These are phyloP conservation scores for Zymoseptoria crescenta DNA, from an alignment of 2,329 filamentous ascomycete species.

Conservation along the genomic window DNA sequence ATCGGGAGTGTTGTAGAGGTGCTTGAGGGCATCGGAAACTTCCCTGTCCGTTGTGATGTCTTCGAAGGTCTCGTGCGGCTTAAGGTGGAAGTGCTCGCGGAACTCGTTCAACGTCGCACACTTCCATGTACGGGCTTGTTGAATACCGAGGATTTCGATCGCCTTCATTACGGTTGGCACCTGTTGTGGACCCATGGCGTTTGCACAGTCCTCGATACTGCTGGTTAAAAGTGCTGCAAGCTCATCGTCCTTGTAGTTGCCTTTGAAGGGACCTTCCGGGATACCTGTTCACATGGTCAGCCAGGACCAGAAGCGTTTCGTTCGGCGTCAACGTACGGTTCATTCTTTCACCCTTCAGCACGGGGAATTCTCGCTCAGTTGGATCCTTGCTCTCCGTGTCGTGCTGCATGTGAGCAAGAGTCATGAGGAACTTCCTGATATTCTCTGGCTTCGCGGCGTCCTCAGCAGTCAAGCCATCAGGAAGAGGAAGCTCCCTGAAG, in stretches of 20 bases:
- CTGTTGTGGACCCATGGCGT: slow-evolving; percentile 52
- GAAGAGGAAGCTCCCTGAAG: slow-evolving; percentile 28
- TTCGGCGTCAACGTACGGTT: slow-evolving; percentile 8
- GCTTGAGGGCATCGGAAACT: slow-evolving; percentile 49
- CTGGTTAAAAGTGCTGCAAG: slow-evolving; percentile 49
- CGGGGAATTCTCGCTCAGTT: slow-evolving; percentile 27
- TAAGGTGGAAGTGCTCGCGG: slow-evolving; percentile 54
- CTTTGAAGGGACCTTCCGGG: slow-evolving; percentile 34
- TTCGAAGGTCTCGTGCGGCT: slow-evolving; percentile 48
- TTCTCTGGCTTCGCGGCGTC: slow-evolving; percentile 21
- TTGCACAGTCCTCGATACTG: slow-evolving; percentile 54
- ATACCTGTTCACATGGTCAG: background rate
- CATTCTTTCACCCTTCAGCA: slow-evolving; percentile 25
- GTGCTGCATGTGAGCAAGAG: slow-evolving; percentile 22
- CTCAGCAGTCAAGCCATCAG: slow-evolving; percentile 11
- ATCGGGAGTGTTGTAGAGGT: slow-evolving; percentile 56
- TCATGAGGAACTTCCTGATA: slow-evolving; percentile 25
- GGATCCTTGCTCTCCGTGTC: slow-evolving; percentile 25
- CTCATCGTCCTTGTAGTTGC: slow-evolving; percentile 51
- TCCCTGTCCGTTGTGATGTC: slow-evolving; percentile 52
- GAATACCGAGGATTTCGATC: slow-evolving; percentile 57
- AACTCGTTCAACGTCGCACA: slow-evolving; percentile 58
- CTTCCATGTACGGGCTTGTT: slow-evolving; percentile 55
- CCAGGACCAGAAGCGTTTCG: no score
- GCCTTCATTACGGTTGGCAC: slow-evolving; percentile 51